phyloP scores from a whole-genome alignment of 345 rosid genomes.

The Clarkia xantiana region DNA sequence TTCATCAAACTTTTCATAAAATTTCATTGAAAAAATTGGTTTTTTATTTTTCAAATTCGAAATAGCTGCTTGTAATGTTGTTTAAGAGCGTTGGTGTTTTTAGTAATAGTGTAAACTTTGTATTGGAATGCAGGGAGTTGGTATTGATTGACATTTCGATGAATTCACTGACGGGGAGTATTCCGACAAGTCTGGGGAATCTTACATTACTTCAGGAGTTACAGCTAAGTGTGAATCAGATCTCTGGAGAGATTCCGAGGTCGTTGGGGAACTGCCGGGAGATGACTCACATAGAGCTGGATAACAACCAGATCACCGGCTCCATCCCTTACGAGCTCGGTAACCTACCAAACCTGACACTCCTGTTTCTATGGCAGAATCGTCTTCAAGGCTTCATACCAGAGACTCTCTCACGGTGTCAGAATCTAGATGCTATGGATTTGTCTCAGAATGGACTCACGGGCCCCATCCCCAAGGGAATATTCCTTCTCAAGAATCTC shows the following conservation, averaged over 20 bases:
- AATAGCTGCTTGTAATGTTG: no score
- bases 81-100: no score
- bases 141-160: conserved; percentile 50
- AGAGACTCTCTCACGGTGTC: conserved; percentile 42
- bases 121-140: conserved; percentile 10
- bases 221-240: conserved; percentile 61
- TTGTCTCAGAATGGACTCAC: conserved; percentile 56
- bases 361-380: conserved; percentile 76
- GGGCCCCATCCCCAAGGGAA: conserved; percentile 63
- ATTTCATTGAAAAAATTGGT: no score
- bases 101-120: no score
- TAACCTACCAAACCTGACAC: conserved; percentile 39
- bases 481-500: conserved; percentile 47
- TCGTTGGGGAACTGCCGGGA: conserved; percentile 40
- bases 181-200: conserved; percentile 52
- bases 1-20: no score
- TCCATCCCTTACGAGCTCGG: conserved; percentile 55
- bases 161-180: conserved; percentile 62
- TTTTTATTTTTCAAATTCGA: no score
- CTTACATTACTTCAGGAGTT: conserved; percentile 43
- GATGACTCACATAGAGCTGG: conserved; percentile 62
- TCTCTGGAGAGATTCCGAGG: conserved; percentile 59
- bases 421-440: conserved; percentile 59
- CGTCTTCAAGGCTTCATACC: conserved; percentile 69
- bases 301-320: conserved; percentile 68